Evolutionary conservation across 257 asterid genomes (phyloP), one percentile per base, ranked within the genome.

Genomic region (Solanum clarkiae): DNA sequence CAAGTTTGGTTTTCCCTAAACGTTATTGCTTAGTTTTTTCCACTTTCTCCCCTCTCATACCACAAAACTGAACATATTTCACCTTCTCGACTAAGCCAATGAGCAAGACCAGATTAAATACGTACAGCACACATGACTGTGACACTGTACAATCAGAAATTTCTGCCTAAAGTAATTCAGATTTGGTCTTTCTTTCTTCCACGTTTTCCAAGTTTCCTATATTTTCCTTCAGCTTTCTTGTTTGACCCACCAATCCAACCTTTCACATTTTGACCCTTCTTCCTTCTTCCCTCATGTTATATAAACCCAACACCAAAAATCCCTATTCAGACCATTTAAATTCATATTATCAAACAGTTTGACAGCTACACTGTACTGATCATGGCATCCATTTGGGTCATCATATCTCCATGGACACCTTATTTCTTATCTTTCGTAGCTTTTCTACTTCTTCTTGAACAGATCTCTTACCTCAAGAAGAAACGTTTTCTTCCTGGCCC

Each of bases 401-500:
- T 56, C 14, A 0, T 93, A 42, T 59, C 92, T 6, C 87, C 88
- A 16, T 94, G 54, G 88, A 82, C 85, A 79, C 95, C 99, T 4
- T 91, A 88, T 85, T 36, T 91, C 10, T 42, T 94, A 36, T 85
- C 95, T 56, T 15, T 88, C 24, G 4, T 90, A 15, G 88, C 88
- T 20, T 84, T 95, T 12, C 36, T 93, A 20, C 90, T 96, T 54
- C 89, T 96, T 57, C 72, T 93, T 7, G 98, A 96, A 85, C 99
- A 96, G 68, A 89, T 96, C 81, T 83, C 90, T 29, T 96, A 93
- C 88, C 91, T 94, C 32, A 93, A 88, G 80, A 92, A 90, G 87
- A 96, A 96, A 68, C 88, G 92, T 4, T 93, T 91, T 91, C 79
- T 96, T 40, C 98, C 99, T 3, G 99, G 99, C 54, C 99, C 99